These are phyloP conservation scores for Chlorophyllum brunneum DNA, from an alignment of 768 basidiomycete genomes.

Conservation along the genomic window DNA sequence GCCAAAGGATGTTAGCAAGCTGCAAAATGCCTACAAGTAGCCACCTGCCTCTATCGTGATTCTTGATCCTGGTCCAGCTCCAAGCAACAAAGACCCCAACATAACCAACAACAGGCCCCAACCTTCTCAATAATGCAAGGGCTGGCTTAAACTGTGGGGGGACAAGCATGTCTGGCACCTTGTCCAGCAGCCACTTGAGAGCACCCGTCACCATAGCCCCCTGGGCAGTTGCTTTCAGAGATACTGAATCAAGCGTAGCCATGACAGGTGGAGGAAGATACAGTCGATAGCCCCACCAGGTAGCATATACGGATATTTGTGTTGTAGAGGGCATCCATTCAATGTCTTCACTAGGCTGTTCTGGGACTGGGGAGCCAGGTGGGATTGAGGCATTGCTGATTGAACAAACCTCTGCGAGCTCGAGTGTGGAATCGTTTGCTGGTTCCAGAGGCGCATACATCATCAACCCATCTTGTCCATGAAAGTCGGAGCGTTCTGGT, in stretches of 20 bases:
- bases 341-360: conserved; percentile 26
- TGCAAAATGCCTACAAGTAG: neutral
- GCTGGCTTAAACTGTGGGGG: conserved; percentile 59
- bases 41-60: conserved; percentile 60
- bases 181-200: conserved; percentile 65
- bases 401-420: conserved; percentile 63
- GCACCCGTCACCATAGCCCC: conserved; percentile 74
- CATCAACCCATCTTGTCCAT: conserved; percentile 60
- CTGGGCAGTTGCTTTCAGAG: conserved; percentile 66
- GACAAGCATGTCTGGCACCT: conserved; percentile 55
- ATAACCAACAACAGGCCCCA: conserved; percentile 66
- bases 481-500: conserved; percentile 26
- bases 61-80: conserved; percentile 68
- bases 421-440: conserved; percentile 55
- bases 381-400: conserved; percentile 19
- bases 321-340: conserved; percentile 73
- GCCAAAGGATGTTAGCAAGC: conserved; percentile 6
- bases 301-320: conserved; percentile 67
- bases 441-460: conserved; percentile 72
- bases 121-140: conserved; percentile 52
- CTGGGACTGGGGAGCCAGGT: conserved; percentile 13
- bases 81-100: conserved; percentile 76
- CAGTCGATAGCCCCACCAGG: conserved; percentile 81
- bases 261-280: conserved; percentile 77
- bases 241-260: conserved; percentile 54